These are phyloP conservation scores for Phoenix roebelenii DNA, from an alignment of 176 grass and related monocot species.

Conservation along the genomic window DNA sequence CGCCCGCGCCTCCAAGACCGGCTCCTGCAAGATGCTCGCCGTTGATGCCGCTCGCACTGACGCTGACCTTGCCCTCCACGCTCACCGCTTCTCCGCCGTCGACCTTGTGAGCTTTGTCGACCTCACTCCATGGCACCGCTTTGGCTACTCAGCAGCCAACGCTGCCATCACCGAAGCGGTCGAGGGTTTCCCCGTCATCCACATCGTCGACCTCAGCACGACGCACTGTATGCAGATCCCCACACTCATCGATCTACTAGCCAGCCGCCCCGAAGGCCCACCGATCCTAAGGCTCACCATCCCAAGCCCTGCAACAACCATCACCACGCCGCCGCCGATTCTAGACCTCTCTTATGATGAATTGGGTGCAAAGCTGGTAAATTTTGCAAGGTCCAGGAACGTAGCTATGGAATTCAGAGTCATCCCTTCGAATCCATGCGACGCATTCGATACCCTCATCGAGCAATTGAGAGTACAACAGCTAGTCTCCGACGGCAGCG, in stretches of 20 bases:
- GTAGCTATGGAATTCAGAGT: conserved; percentile 70
- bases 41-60: conserved; percentile 30
- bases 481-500: conserved; percentile 48
- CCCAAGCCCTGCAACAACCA: conserved; percentile 14
- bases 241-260: conserved; percentile 84
- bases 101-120: conserved; percentile 87
- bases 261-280: conserved; percentile 55
- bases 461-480: conserved; percentile 71
- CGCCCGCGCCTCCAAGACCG: conserved; percentile 64
- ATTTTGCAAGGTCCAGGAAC: conserved; percentile 75
- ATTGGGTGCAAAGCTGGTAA: conserved; percentile 58
- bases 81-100: conserved; percentile 73
- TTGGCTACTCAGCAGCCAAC: conserved; percentile 82
- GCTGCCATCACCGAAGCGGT: conserved; percentile 69
- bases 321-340: conserved; percentile 25
- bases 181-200: conserved; percentile 60
- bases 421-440: conserved; percentile 41
- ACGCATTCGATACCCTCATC: conserved; percentile 52
- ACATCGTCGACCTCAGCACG: conserved; percentile 80
- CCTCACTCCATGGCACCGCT: conserved; percentile 96
- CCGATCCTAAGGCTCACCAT: conserved; percentile 72
- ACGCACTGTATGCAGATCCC: conserved; percentile 99
- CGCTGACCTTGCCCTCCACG: conserved; percentile 39
- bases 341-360: conserved; percentile 86
- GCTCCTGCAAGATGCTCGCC: conserved; percentile 73